Evolutionary conservation across 2,329 filamentous ascomycete species (phyloP).

Genomic region (Raffaelea ambrosiae): DNA sequence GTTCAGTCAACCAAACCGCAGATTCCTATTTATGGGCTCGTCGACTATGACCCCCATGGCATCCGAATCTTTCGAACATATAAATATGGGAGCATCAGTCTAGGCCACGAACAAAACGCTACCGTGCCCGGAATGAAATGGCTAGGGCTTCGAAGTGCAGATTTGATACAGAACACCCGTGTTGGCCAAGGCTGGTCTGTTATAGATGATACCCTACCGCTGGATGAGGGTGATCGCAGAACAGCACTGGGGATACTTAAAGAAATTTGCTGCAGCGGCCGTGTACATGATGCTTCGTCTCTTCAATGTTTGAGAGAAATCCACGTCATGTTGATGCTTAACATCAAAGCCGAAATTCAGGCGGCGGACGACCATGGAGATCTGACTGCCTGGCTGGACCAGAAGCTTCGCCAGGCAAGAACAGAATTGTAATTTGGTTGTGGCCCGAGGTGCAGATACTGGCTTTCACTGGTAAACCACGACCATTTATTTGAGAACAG

Average conservation of each 20-base stretch:
- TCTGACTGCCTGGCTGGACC: constrained; percentile 41
- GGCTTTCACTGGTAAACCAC: no score
- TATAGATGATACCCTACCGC: constrained; percentile 19
- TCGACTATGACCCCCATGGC: constrained; percentile 73
- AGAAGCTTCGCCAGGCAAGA: constrained; percentile 20
- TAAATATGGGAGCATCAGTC: constrained; percentile 55
- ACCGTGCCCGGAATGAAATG: constrained; percentile 47
- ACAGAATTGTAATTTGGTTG: background rate
- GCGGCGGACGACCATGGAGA: constrained; percentile 50
- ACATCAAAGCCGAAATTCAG: constrained; percentile 71
- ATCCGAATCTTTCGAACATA: constrained; percentile 67
- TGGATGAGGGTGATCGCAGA: constrained; percentile 49
- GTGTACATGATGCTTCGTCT: constrained; percentile 19
- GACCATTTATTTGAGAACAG: no score
- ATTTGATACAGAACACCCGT: background rate
- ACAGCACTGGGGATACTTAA: constrained; percentile 47
- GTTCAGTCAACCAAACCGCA: constrained; percentile 37
- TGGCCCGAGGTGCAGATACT: background rate
- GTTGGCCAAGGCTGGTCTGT: constrained; percentile 11
- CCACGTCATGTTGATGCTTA: constrained; percentile 65
- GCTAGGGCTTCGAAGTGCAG: constrained; percentile 46
- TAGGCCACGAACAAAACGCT: constrained; percentile 50
- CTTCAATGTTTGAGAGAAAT: constrained; percentile 44
- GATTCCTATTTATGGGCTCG: constrained; percentile 53
- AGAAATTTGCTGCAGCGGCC: constrained; percentile 21